Base-by-base conservation (phyloP, 2,329 filamentous ascomycete species). In the Lachnellula willkommii region DNA sequence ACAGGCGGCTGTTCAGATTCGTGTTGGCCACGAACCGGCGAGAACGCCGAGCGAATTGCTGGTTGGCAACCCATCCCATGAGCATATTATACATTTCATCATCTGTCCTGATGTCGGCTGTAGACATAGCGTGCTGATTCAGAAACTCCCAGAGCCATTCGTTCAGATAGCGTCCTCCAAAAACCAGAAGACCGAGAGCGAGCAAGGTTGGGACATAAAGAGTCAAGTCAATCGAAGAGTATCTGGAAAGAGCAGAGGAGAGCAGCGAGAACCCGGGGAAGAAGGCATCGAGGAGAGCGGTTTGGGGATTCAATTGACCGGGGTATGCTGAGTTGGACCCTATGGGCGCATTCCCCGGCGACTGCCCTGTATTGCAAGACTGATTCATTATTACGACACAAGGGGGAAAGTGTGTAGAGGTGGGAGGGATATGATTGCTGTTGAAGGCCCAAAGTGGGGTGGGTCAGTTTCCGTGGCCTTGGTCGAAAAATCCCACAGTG, bases 31-130 rank as follows among this genome's bases (percentile, higher is more conserved):
- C 77, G 60, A 88, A 86, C 46, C 78, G 77, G 14, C 82, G 81
- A 0, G 84, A 80, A 5, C 74, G 72, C 58, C 79, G 77, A 20
- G 83, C 77, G 61, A 88, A 88, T 3, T 72, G 69, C 69, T 89
- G 85, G 36, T 74, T 71, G 2, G 84, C 77, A 2, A 89, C 77
- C 86, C 86, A 89, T 26, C 76, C 77, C 83, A 89, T 88, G 42
- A 89, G 65, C 65, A 88, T 87, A 66, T 85, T 85, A 73, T 88
- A 89, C 55, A 87, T 81, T 67, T 89, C 86, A 63, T 90, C 87
- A 55, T 89, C 84, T 28, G 81, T 78, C 46, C 83, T 79, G 40
- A 90, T 80, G 62, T 85, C 81, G 17, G 85, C 84, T 1, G 79
- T 81, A 3, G 82, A 86, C 75, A 87, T 83, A 63, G 86, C 78